Percentiles rank a stretch among this genome's conserved stretches.
phyloP scores from a whole-genome alignment of 139 green algal genomes.

The Coccomyxa sp. region DNA sequence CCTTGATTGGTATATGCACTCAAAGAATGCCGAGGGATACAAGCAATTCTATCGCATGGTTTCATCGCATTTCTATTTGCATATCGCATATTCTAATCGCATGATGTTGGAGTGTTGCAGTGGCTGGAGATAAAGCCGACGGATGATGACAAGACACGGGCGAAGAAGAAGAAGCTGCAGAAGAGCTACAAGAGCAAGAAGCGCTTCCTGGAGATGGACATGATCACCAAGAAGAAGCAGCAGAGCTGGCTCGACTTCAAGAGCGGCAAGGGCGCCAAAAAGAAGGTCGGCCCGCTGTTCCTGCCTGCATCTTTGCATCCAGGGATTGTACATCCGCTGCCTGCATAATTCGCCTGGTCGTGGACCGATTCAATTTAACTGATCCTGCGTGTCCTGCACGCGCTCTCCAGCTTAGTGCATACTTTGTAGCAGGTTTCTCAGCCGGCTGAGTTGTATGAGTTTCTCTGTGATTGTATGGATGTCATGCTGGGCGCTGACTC shows the following conservation, averaged over 20 bases:
- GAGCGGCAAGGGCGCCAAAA: slow-evolving; percentile 65
- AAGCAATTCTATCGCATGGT: too few species aligned
- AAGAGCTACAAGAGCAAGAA: slow-evolving; percentile 83
- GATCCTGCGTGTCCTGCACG: too few species aligned
- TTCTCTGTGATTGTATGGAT: too few species aligned
- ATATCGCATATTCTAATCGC: too few species aligned
- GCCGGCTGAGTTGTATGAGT: too few species aligned
- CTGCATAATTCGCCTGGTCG: neutral
- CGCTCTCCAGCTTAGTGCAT: too few species aligned
- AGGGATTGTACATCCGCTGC: neutral
- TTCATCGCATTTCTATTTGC: too few species aligned
- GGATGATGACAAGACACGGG: slow-evolving; percentile 75
- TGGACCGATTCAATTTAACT: neutral
- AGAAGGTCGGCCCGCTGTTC: slow-evolving; percentile 36
- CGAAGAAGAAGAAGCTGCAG: slow-evolving; percentile 78
- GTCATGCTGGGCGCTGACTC: too few species aligned
- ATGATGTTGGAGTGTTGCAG: slow-evolving; percentile 18
- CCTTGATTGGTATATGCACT: too few species aligned
- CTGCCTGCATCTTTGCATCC: neutral
- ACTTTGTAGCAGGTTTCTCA: too few species aligned
- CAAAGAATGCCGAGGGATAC: too few species aligned
- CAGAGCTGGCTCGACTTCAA: slow-evolving; percentile 60
- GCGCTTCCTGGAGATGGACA: slow-evolving; percentile 74
- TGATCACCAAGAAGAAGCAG: slow-evolving; percentile 31
- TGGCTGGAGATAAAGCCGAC: slow-evolving; percentile 75